Conservation (phyloP, 306 rosid genomes). For the Quercus cerris region DNA sequence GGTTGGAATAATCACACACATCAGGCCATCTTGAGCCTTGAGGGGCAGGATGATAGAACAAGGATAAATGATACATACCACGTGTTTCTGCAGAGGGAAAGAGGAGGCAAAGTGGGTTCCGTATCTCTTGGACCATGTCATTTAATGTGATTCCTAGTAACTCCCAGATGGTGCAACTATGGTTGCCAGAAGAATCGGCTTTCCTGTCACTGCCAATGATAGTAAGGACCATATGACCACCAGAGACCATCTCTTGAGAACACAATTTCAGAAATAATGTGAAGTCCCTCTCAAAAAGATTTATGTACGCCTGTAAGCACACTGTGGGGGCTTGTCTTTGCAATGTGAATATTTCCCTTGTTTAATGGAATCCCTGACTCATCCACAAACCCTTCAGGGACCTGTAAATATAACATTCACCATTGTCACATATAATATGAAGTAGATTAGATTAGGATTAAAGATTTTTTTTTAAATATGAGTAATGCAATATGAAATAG, state of each 20-base stretch:
- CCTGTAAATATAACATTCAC: not conserved
- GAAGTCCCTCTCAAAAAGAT: not conserved
- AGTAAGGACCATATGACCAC: not conserved
- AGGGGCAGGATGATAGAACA: too few relatives aligned
- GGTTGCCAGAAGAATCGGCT: not conserved
- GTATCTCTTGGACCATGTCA: not conserved
- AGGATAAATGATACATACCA: too few relatives aligned
- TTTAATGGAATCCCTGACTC: slow-evolving; percentile 18
- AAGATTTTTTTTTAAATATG: not conserved
- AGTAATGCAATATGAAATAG: not conserved
- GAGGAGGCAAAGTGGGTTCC: not conserved
- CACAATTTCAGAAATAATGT: not conserved
- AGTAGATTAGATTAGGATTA: not conserved
- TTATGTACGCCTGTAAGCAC: not conserved
- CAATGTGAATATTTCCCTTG: slow-evolving; percentile 18
- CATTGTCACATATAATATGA: not conserved
- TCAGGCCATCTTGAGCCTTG: too few relatives aligned
- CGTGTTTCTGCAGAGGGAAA: not conserved
- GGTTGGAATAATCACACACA: too few relatives aligned
- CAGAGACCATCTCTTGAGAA: not conserved
- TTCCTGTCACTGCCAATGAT: not conserved
- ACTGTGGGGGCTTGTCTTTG: not conserved
- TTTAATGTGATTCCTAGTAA: not conserved
- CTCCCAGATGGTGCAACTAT: not conserved
- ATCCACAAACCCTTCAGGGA: slow-evolving; percentile 17